Evolutionary conservation across 345 rosid genomes (phyloP), one percentile per base, ranked within the genome.

Genomic region (Gossypium raimondii): DNA sequence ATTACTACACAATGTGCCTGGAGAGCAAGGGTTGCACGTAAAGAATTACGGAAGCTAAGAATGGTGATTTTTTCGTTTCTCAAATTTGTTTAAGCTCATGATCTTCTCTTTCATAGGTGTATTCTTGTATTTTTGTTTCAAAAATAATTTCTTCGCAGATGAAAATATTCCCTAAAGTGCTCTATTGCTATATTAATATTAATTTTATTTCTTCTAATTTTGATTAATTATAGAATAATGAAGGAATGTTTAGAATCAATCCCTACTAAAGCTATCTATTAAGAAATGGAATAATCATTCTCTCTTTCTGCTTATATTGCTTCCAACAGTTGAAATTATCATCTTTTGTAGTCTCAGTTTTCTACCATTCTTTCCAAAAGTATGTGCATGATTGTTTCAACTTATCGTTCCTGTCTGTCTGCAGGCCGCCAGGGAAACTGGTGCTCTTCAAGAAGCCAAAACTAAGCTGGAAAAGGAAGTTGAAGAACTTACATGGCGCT

Each of bases 381-480:
- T 48, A 44, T 60, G 48, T 34, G 20, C 63, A 61, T 74, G 62
- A 55, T 34, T 14, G 66, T 67, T 62, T 74, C 29, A 41, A 34
- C 41, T 67, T 41, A 27, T 60, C 68, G 63, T 82, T 70, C 73
- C 50, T 75, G 73, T 74, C 48, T 81, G 45, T 41, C 58, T 79
- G 75, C 83, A 95, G 99, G 97, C 99, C 80, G 97, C 99, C 52
- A 91, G 83, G 85, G 98, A 95, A 86, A 87, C 97, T 38, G 96
- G 96, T 74, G 99, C 93, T 76, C 99, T 95, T 79, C 94, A 91
- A 84, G 98, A 89, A 76, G 99, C 97, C 78, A 95, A 95, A 80
- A 87, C 78, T 82, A 89, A 90, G 78, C 87, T 93, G 80, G 97
- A 95, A 87, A 91, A 91, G 87, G 85, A 95, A 83, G 91, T 95